phyloP scores from a whole-genome alignment of 768 basidiomycete species.

The Cystobasidium tubakii region DNA sequence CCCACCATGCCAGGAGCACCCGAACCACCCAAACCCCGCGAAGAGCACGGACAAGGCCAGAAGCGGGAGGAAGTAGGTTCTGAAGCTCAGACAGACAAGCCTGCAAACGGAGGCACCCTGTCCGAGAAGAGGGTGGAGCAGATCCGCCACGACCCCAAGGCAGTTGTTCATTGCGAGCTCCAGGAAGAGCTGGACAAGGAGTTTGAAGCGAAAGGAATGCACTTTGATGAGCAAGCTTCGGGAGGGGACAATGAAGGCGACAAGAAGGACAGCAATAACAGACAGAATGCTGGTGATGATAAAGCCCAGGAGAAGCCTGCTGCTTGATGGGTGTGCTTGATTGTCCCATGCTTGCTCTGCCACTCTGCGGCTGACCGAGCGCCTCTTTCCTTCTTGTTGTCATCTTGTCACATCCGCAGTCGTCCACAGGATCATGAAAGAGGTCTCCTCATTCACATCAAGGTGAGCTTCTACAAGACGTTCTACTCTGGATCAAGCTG shows the following conservation, averaged over 20 bases:
- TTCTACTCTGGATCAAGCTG: too few relatives aligned
- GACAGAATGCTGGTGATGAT: not conserved
- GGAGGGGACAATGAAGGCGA: not conserved
- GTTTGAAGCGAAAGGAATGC: not conserved
- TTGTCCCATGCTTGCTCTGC: too few relatives aligned
- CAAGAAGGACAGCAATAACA: not conserved
- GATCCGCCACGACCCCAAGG: not conserved
- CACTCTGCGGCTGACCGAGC: not conserved
- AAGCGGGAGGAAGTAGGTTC: not conserved
- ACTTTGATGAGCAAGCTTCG: not conserved
- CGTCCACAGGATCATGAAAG: too few relatives aligned
- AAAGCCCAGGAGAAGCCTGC: too few relatives aligned
- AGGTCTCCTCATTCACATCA: too few relatives aligned
- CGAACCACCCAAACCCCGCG: not conserved
- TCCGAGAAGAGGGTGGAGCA: not conserved
- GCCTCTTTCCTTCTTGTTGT: too few relatives aligned
- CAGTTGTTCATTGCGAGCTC: not conserved
- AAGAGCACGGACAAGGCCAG: not conserved
- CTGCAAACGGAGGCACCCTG: not conserved
- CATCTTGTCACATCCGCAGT: too few relatives aligned
- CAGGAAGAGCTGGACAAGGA: conserved; percentile 1
- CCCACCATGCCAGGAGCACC: conserved; percentile 1
- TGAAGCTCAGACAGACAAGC: not conserved
- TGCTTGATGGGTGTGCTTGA: not conserved
- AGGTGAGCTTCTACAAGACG: too few relatives aligned